Percentiles rank a stretch among this genome's conserved stretches.
phyloP scores from a whole-genome alignment of 129 eudicot species.

The Chrysanthemum lavandulifolium region DNA sequence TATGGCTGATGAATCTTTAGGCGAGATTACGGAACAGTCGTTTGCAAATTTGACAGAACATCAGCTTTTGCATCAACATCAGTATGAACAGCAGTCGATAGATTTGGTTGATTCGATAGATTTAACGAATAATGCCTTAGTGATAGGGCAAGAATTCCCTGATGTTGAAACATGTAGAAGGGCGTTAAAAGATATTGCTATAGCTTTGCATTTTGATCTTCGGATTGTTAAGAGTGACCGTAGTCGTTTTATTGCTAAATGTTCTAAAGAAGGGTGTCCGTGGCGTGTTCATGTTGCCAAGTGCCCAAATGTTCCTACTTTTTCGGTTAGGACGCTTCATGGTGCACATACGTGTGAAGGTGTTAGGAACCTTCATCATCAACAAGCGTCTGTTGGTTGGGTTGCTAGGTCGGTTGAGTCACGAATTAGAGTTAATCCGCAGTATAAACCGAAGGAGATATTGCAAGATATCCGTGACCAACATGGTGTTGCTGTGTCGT shows the following conservation, averaged over 20 bases:
- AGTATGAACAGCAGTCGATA: slow-evolving; percentile 3
- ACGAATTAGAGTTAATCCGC: slow-evolving; percentile 75
- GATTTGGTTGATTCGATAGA: slow-evolving; percentile 24
- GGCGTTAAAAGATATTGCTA: slow-evolving; percentile 78
- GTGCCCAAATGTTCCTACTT: slow-evolving; percentile 84
- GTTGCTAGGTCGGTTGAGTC: slow-evolving; percentile 94
- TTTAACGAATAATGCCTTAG: slow-evolving; percentile 45
- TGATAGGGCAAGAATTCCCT: slow-evolving; percentile 90
- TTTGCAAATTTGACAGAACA: slow-evolving; percentile 20
- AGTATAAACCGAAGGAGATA: slow-evolving; percentile 93
- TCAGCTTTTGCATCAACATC: slow-evolving; percentile 18
- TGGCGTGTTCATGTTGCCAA: slow-evolving; percentile 99
- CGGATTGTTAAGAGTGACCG: slow-evolving; percentile 95
- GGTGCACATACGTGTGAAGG: slow-evolving; percentile 91
- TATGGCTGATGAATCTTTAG: slow-evolving; percentile 42
- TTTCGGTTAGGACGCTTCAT: slow-evolving; percentile 77
- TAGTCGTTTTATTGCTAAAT: slow-evolving; percentile 94
- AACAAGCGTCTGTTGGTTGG: slow-evolving; percentile 99
- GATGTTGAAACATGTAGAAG: slow-evolving; percentile 95
- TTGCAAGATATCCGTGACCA: slow-evolving; percentile 88
- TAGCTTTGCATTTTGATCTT: slow-evolving; percentile 84
- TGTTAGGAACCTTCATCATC: slow-evolving; percentile 85
- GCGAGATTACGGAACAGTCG: slow-evolving; percentile 28
- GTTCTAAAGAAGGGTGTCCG: slow-evolving; percentile 96
- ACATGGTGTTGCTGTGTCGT: slow-evolving; percentile 97